Percentiles rank a stretch among this genome's conserved stretches.
phyloP scores from a whole-genome alignment of 2,329 filamentous ascomycete species.

The Didymella exigua region DNA sequence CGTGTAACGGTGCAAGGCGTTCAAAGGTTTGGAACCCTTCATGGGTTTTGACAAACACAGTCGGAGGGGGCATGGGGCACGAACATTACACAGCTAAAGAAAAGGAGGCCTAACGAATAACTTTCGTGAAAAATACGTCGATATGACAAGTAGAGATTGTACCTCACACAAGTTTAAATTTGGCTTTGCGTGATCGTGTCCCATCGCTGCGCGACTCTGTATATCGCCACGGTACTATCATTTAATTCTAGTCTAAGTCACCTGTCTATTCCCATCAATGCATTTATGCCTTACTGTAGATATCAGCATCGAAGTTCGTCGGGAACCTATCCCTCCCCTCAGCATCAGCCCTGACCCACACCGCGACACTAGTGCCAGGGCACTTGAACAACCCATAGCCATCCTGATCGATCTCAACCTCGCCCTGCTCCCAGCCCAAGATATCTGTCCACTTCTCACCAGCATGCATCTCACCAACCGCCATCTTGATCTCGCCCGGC shows the following conservation, averaged over 20 bases:
- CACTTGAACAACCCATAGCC: slow-evolving; percentile 65
- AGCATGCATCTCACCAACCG: slow-evolving; percentile 62
- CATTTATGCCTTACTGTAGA: slow-evolving; percentile 35
- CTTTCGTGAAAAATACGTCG: background rate
- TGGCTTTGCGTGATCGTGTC: background rate
- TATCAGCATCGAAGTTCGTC: slow-evolving; percentile 43
- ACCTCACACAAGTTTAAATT: background rate
- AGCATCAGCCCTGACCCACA: slow-evolving; percentile 66
- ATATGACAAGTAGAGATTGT: background rate
- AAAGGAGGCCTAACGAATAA: background rate
- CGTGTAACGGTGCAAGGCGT: background rate
- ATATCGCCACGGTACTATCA: too few relatives aligned
- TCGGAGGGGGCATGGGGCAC: background rate
- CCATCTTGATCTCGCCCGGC: slow-evolving; percentile 62
- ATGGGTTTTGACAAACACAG: background rate
- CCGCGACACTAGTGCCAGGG: slow-evolving; percentile 58
- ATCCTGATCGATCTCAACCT: slow-evolving; percentile 63
- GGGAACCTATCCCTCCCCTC: slow-evolving; percentile 51
- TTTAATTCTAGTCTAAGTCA: too few relatives aligned
- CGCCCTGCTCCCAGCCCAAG: slow-evolving; percentile 59
- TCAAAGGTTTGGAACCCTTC: background rate
- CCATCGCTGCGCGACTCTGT: too few relatives aligned
- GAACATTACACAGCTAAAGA: background rate
- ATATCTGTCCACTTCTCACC: slow-evolving; percentile 70
- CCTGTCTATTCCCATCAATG: background rate